Conservation (phyloP, 345 rosid species). For the Salix exigua region DNA sequence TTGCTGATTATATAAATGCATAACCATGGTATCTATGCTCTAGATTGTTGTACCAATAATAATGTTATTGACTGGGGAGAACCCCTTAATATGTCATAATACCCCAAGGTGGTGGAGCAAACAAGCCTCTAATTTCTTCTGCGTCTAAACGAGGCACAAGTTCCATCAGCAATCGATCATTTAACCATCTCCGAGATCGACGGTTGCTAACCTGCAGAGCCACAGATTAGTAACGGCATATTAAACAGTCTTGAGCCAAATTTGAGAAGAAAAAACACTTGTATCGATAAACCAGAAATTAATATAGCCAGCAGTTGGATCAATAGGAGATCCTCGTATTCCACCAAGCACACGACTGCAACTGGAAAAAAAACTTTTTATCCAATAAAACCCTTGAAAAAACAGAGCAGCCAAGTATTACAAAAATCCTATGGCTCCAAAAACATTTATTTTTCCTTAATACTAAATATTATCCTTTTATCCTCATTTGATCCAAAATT, state of each 20-base stretch:
- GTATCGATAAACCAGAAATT: neutral
- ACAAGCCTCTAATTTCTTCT: constrained; percentile 83
- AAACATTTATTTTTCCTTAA: too few relatives aligned
- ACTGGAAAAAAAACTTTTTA: neutral
- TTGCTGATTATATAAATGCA: neutral
- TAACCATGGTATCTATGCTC: neutral
- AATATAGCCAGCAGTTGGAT: neutral
- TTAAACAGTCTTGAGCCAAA: neutral
- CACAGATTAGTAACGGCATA: neutral
- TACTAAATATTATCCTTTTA: too few relatives aligned
- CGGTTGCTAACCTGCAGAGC: constrained; percentile 70
- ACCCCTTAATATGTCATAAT: constrained; percentile 16
- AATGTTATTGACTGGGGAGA: neutral
- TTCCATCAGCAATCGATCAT: constrained; percentile 90
- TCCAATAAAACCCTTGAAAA: neutral
- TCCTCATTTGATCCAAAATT: too few relatives aligned
- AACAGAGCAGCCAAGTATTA: too few relatives aligned
- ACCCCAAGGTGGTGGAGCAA: constrained; percentile 99
- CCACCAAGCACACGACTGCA: neutral
- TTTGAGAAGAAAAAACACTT: neutral
- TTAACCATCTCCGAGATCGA: constrained; percentile 79
- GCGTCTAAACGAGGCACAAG: constrained; percentile 93
- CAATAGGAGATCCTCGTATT: neutral
- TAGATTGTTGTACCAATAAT: neutral
- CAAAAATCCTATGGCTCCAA: too few relatives aligned